Base-by-base conservation (phyloP, 2,329 filamentous ascomycete genomes). In the Epichloe amarillans region DNA sequence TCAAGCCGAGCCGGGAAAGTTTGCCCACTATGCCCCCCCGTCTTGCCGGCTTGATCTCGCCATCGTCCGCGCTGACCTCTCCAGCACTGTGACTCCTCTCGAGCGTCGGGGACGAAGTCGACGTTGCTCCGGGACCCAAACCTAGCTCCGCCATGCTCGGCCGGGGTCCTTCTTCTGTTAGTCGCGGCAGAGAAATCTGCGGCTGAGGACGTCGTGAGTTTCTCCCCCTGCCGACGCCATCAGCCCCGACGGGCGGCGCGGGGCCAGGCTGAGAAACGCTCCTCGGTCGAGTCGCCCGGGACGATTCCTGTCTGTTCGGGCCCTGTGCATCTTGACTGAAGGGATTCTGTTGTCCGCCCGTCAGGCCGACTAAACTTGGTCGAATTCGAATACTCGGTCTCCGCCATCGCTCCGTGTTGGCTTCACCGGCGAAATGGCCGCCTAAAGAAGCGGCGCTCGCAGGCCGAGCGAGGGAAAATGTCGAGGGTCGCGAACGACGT, bases 151-250 rank as follows among this genome's bases (percentile, higher is more conserved):
- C 60, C 51, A 67, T 57, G 14, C 60, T 67, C 2, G 68, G 68
- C 0, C 68, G 60, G 0, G 54, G 50, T 8, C 67, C 66, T 53
- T 70, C 68, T 41, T 70, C 68, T 0, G 68, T 70, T 44, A 70
- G 55, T 39, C 68, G 64, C 12, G 68, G 68, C 58, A 70, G 55
- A 37, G 64, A 62, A 5, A 59, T 47, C 47, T 66, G 65, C n/a
- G 62, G 63, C 15, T 62, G 65, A 8, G 59, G 53, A 30, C 62
- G 56, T 38, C 64, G 55, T 21, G 63, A 64, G 48, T 63, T 60
- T 12, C 66, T 57, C 19, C 60, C 5, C 5, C 59, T 38, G 12
- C 52, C 51, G n/a, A 52, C 46, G 6, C 33, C 49, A 37, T 62
- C 55, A 4, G 43, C 55, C 5, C 58, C 41, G 5, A 60, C 8